Percentiles rank a stretch among this genome's conserved stretches.
Conservation (phyloP, 192 early-diverging fungal genomes). For the Geranomyces variabilis region DNA sequence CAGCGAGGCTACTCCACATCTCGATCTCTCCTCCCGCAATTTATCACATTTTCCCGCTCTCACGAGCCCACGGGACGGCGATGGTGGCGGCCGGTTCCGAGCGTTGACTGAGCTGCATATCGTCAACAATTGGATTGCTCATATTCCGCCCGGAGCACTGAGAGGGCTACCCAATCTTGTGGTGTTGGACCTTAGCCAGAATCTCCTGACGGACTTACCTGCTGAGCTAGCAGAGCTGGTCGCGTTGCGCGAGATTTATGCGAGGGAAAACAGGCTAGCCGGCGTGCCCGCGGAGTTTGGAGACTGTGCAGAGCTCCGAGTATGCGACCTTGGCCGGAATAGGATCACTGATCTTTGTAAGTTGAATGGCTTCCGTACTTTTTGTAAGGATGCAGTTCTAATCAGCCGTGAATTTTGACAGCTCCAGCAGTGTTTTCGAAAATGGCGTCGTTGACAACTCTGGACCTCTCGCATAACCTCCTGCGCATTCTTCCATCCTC, state of each 20-base stretch:
- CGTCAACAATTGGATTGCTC: conserved; percentile 34
- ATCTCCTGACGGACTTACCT: conserved; percentile 38
- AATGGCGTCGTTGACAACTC: conserved; percentile 31
- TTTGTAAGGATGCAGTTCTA: too few relatives aligned
- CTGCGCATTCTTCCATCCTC: conserved; percentile 48
- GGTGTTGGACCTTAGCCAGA: conserved; percentile 52
- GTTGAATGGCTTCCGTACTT: conserved; percentile 11
- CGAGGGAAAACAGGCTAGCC: conserved; percentile 39
- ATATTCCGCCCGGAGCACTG: conserved; percentile 10
- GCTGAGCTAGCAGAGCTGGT: conserved; percentile 26
- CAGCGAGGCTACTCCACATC: conserved; percentile 1
- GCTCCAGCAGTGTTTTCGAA: conserved; percentile 21
- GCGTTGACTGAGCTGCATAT: conserved; percentile 24
- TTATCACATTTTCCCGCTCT: conserved; percentile 30
- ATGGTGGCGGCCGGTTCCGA: neutral
- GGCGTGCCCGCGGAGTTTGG: conserved; percentile 38
- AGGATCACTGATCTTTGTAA: conserved; percentile 39
- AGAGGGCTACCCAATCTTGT: conserved; percentile 20
- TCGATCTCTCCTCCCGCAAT: conserved; percentile 29
- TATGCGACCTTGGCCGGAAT: conserved; percentile 44
- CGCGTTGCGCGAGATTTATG: conserved; percentile 43
- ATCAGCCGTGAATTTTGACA: neutral
- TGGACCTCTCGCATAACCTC: conserved; percentile 44
- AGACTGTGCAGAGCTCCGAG: conserved; percentile 28
- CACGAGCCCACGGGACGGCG: neutral